Base-by-base conservation (phyloP, 2,329 filamentous ascomycete species). In the Nectriaceae sp. region DNA sequence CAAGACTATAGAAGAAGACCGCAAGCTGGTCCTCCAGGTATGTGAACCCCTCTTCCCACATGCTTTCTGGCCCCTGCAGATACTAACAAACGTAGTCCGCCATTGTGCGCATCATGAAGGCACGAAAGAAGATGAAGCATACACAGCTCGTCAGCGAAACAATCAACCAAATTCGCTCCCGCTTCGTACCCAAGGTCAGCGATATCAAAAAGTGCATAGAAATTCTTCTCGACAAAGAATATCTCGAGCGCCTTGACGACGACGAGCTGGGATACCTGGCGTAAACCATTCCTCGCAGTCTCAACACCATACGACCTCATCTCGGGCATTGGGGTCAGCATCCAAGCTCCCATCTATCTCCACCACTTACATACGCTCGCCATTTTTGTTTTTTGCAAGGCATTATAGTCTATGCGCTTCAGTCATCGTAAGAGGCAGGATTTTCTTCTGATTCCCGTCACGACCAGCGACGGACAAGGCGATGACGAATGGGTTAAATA, bases 151-250 rank as follows among this genome's bases (percentile, higher is more conserved):
- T 99, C 46, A 87, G 90, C 65, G 94, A 99, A 74, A 95, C 92
- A 20, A 97, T 99, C 69, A 88, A 87, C 65, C 94, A 97, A 72
- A 97, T 99, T 70, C 90, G 89, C 68, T 86, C 85, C 36, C 89
- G 94, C 35, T 99, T 99, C 72, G 85, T 91, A 49, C 94, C 94
- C 35, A 96, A 96, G 74, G 82, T 99, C 22, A 79, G 84, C 15
- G 94, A 99, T 62, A 99, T 99, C 82, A 99, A 99, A 79, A 99
- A 97, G 77, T 97, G 94, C 72, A 97, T 99, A 68, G 94, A 99
- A 72, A 96, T 96, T 56, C 80, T 99, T 35, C 86, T 99, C 56
- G 94, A 99, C 78, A 99, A 99, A 78, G 94, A 99, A 71, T 99
- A 99, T 65, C 83, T 99, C 41, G 94, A 99, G 77, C 89, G 94